Conservation (phyloP, 1,139 yeast genomes). For the Candida sanyaensis region DNA sequence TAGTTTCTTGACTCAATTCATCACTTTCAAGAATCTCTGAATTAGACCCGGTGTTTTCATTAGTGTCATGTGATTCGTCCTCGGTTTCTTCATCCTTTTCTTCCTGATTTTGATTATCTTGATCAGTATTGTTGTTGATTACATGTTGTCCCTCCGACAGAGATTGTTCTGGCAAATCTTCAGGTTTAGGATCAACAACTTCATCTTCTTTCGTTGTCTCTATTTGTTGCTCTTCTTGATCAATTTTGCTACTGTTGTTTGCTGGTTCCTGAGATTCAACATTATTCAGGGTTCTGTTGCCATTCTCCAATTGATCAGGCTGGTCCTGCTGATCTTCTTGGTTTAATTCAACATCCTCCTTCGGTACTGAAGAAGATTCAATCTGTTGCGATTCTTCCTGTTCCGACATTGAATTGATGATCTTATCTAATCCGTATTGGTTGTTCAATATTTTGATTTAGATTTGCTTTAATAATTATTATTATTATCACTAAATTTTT, state of each 20-base stretch:
- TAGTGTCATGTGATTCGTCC: neutral
- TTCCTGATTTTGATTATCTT: too few relatives aligned
- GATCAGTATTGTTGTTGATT: neutral
- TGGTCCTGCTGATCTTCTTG: conserved; percentile 1
- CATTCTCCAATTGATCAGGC: neutral
- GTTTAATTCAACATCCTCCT: neutral
- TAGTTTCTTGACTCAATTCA: neutral
- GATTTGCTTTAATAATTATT: too few relatives aligned
- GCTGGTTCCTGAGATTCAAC: neutral
- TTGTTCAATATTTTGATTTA: neutral
- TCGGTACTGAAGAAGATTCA: neutral
- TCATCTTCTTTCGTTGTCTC: neutral
- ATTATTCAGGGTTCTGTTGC: neutral
- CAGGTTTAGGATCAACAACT: neutral
- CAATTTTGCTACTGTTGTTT: neutral
- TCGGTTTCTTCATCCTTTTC: neutral
- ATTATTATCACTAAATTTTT: neutral
- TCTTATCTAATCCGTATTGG: conserved; percentile 1
- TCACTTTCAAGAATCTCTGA: neutral
- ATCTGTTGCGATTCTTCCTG: conserved; percentile 3
- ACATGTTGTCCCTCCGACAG: neutral
- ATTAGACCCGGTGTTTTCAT: neutral
- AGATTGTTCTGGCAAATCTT: neutral
- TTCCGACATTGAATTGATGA: conserved; percentile 6
- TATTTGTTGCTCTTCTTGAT: neutral